These are phyloP conservation scores for Russula foetens DNA, from an alignment of 768 basidiomycete genomes.

Conservation along the genomic window DNA sequence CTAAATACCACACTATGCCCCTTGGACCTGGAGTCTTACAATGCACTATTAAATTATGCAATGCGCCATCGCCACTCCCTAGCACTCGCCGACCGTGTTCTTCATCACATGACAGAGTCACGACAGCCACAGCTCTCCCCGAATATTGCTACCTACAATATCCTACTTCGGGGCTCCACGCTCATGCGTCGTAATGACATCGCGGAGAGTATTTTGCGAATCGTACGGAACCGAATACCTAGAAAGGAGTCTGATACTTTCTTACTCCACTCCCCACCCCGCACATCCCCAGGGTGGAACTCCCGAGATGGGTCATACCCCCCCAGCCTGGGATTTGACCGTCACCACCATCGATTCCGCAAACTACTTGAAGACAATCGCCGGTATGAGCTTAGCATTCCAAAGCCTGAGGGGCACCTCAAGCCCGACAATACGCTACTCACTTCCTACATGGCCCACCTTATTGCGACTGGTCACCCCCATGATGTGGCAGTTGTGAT, in stretches of 20 bases:
- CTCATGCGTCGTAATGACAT: slow-evolving; percentile 40
- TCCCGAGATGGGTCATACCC: not conserved
- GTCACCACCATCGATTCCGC: not conserved
- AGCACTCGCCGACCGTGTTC: slow-evolving; percentile 37
- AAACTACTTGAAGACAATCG: not conserved
- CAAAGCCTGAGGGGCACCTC: slow-evolving; percentile 13
- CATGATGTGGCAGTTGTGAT: slow-evolving; percentile 39
- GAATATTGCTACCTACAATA: slow-evolving; percentile 46
- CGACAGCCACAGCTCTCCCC: slow-evolving; percentile 38
- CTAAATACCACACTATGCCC: slow-evolving; percentile 21
- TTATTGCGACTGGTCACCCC: slow-evolving; percentile 42
- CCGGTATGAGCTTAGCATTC: slow-evolving; percentile 16
- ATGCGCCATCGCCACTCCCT: slow-evolving; percentile 52
- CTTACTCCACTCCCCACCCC: not conserved
- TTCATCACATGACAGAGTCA: slow-evolving; percentile 46
- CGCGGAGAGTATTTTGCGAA: slow-evolving; percentile 31
- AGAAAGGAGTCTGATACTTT: slow-evolving; percentile 9
- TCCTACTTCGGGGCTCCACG: slow-evolving; percentile 47
- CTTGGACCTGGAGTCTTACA: slow-evolving; percentile 40
- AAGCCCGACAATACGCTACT: slow-evolving; percentile 40
- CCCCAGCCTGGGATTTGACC: not conserved
- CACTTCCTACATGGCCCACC: slow-evolving; percentile 42
- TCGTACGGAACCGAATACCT: slow-evolving; percentile 25
- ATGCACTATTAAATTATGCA: slow-evolving; percentile 58
- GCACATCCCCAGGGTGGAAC: not conserved